A percentile compares a stretch with the other conserved stretches of the same genome.
phyloP scores from a whole-genome alignment of 129 eudicot genomes.

The Tagetes patula region DNA sequence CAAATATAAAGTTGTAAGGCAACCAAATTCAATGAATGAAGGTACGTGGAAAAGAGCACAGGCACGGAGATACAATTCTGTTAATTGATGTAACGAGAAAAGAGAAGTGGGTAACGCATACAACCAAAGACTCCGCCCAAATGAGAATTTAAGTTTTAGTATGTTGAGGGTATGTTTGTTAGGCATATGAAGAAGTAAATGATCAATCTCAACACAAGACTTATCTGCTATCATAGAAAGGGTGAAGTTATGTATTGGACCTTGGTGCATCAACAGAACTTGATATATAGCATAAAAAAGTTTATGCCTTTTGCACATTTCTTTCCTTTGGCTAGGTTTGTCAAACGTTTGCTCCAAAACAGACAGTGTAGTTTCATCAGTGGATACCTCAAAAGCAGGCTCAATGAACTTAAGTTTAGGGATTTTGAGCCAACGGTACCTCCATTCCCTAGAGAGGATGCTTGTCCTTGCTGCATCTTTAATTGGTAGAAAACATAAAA shows the following conservation, averaged over 20 bases:
- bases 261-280: slow-evolving; percentile 6
- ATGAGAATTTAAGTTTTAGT: background rate
- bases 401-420: too few relatives aligned
- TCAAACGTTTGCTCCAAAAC: background rate
- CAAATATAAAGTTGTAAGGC: slow-evolving; percentile 18
- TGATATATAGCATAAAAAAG: slow-evolving; percentile 19
- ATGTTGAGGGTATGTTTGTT: slow-evolving; percentile 10
- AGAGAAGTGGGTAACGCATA: slow-evolving; percentile 7
- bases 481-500: too few relatives aligned
- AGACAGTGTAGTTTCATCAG: background rate
- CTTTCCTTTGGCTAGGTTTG: background rate
- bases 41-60: background rate
- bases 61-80: background rate
- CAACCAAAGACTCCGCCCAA: background rate
- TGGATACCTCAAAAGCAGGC: slow-evolving; percentile 1
- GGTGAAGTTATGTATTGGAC: slow-evolving; percentile 19
- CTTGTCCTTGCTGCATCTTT: too few relatives aligned
- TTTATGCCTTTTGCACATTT: background rate
- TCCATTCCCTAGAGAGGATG: too few relatives aligned
- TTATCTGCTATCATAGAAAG: background rate
- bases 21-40: slow-evolving; percentile 14
- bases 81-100: slow-evolving; percentile 13
- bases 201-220: slow-evolving; percentile 20
- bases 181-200: slow-evolving; percentile 9
- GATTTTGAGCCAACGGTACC: too few relatives aligned